Evolutionary conservation across 129 eudicot species (phyloP).

Genomic region (Sambucus nigra): DNA sequence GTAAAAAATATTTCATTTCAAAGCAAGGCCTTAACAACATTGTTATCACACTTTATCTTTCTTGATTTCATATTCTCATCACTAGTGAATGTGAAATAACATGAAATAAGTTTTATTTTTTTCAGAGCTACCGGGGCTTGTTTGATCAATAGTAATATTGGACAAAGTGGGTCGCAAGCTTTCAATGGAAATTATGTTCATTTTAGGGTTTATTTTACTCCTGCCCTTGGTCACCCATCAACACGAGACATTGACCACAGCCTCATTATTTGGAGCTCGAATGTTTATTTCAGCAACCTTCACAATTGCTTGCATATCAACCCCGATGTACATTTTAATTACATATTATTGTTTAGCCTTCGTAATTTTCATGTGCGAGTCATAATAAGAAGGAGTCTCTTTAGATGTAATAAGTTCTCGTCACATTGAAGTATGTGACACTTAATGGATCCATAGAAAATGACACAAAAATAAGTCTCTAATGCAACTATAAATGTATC

Average conservation of each 20-base stretch:
- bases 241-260: constrained; percentile 26
- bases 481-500: not conserved
- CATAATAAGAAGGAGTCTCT: not conserved
- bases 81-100: not conserved
- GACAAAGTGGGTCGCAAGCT: constrained; percentile 52
- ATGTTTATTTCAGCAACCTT: constrained; percentile 56
- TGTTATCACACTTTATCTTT: not conserved
- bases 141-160: constrained; percentile 39
- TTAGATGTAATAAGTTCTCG: not conserved
- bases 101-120: not conserved
- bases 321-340: constrained; percentile 18
- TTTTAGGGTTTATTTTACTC: constrained; percentile 31
- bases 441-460: not conserved
- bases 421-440: not conserved
- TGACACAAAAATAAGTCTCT: not conserved
- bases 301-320: constrained; percentile 42
- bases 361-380: not conserved
- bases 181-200: constrained; percentile 41
- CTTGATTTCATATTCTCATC: not conserved
- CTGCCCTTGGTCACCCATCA: constrained; percentile 46
- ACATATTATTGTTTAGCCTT: not conserved
- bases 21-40: too few species aligned
- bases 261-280: constrained; percentile 52
- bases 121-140: constrained; percentile 60
- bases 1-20: too few species aligned